phyloP scores from a whole-genome alignment of 2,329 filamentous ascomycete species.

The Diplocarpon rosae region DNA sequence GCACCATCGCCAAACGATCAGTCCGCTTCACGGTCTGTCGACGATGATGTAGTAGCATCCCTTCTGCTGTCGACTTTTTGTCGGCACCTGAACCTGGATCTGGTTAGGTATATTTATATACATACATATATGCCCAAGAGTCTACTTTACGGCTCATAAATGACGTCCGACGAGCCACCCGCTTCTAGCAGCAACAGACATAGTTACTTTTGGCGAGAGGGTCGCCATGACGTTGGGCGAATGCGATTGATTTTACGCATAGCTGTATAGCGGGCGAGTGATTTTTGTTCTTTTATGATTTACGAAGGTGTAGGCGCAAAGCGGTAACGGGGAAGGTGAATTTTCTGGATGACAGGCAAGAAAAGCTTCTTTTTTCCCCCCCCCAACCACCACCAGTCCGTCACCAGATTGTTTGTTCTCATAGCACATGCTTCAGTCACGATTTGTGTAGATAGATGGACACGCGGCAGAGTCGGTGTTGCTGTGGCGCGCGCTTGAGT shows the following conservation, averaged over 20 bases:
- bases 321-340: not conserved
- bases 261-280: slow-evolving; percentile 2
- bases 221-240: not conserved
- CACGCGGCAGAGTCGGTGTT: too few species aligned
- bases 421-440: too few species aligned
- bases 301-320: slow-evolving; percentile 2
- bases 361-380: slow-evolving; percentile 1
- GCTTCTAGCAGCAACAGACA: not conserved
- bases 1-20: slow-evolving; percentile 25
- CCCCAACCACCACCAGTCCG: not conserved
- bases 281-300: slow-evolving; percentile 7
- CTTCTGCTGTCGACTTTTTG: slow-evolving; percentile 16
- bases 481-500: too few species aligned
- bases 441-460: too few species aligned
- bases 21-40: slow-evolving; percentile 31
- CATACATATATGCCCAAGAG: too few species aligned
- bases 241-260: not conserved
- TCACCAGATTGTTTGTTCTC: too few species aligned
- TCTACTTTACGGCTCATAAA: too few species aligned
- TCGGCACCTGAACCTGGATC: not conserved
- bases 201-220: not conserved
- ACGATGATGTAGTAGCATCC: slow-evolving; percentile 37
- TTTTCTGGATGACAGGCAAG: not conserved
- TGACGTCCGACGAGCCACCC: not conserved
- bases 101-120: not conserved